Conservation (phyloP, 352 stramenopile genomes). For the Pythium monospermum region DNA sequence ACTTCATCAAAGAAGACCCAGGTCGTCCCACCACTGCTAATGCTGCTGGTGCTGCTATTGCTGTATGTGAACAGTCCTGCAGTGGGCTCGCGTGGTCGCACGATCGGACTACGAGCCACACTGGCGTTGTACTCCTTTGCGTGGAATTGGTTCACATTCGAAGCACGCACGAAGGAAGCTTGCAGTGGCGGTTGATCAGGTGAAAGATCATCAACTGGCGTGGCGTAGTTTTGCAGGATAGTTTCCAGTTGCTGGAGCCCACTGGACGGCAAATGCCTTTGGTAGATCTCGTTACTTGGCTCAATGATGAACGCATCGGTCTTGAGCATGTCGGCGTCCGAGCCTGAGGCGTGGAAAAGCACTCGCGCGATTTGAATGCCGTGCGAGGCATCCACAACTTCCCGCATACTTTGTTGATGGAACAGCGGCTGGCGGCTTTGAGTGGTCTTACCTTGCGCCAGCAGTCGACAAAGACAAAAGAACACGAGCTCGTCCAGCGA, state of each 20-base stretch:
- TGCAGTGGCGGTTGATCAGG: too few relatives aligned
- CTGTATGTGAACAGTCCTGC: neutral
- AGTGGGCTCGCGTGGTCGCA: constrained; percentile 16
- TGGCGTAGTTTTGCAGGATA: constrained; percentile 34
- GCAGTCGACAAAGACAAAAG: constrained; percentile 45
- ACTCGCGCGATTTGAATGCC: constrained; percentile 35
- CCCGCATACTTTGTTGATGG: constrained; percentile 41
- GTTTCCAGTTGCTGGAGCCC: constrained; percentile 46
- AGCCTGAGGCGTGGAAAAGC: constrained; percentile 44
- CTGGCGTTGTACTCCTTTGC: constrained; percentile 40
- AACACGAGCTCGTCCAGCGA: constrained; percentile 58
- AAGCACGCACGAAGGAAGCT: constrained; percentile 20
- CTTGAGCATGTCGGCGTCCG: constrained; percentile 30
- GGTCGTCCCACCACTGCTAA: constrained; percentile 1
- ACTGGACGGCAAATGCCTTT: constrained; percentile 40
- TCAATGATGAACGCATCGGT: constrained; percentile 43
- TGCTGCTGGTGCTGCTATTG: neutral
- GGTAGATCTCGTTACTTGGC: constrained; percentile 50
- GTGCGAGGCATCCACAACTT: constrained; percentile 43
- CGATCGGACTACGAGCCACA: constrained; percentile 41
- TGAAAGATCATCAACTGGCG: neutral
- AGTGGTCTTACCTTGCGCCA: constrained; percentile 10
- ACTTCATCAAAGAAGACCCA: constrained; percentile 63
- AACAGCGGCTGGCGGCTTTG: constrained; percentile 45
- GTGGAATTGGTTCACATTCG: constrained; percentile 65